Conservation (phyloP, 805 yeast species). For the Zygoascus ofunaensis region DNA sequence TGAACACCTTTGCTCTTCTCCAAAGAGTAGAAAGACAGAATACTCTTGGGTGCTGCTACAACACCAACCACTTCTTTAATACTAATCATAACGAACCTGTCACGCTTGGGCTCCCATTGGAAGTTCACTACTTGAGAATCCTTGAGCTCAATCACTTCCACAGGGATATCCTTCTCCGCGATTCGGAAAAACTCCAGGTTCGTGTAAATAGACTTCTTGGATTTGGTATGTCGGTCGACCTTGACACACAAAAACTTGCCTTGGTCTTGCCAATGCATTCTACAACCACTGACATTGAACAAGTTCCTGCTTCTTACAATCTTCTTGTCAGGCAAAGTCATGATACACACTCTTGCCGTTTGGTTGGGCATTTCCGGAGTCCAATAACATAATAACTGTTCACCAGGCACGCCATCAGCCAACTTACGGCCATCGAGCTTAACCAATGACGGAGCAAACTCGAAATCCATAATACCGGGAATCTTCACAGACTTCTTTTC, state of each 20-base stretch:
- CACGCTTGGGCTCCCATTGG: constrained; percentile 94
- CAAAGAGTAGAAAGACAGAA: constrained; percentile 71
- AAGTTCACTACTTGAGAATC: constrained; percentile 70
- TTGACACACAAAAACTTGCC: constrained; percentile 80
- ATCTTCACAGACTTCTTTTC: constrained; percentile 80
- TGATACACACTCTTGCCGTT: constrained; percentile 86
- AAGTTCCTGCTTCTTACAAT: constrained; percentile 84
- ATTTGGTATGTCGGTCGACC: constrained; percentile 94
- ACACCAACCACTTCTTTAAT: constrained; percentile 31
- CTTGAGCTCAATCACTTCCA: constrained; percentile 86
- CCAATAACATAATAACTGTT: constrained; percentile 82
- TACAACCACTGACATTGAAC: constrained; percentile 88
- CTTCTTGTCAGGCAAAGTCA: constrained; percentile 77
- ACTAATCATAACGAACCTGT: constrained; percentile 75
- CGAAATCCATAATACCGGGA: constrained; percentile 81
- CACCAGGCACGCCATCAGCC: constrained; percentile 37
- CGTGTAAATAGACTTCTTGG: constrained; percentile 84
- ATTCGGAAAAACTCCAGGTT: constrained; percentile 86
- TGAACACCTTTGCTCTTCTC: constrained; percentile 49
- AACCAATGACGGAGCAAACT: constrained; percentile 88
- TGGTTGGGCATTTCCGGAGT: constrained; percentile 90
- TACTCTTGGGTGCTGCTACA: constrained; percentile 35
- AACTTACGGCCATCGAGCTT: constrained; percentile 46
- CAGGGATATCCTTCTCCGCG: constrained; percentile 84
- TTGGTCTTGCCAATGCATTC: constrained; percentile 88